phyloP scores from a whole-genome alignment of 2,329 filamentous ascomycete species.

The Fusarium proliferatum region DNA sequence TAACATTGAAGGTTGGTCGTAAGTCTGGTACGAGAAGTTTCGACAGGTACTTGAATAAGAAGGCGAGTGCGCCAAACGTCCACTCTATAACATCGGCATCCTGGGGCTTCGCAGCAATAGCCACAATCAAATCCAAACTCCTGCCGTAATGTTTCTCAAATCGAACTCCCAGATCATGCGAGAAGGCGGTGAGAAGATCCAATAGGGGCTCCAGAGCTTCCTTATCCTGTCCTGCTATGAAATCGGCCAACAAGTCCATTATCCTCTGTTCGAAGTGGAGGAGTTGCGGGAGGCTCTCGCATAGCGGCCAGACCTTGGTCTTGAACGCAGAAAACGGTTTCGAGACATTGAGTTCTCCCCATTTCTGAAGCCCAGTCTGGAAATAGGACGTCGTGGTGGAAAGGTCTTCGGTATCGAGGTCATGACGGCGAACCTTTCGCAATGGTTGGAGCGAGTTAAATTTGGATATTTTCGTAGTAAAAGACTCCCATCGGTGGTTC shows the following conservation, averaged over 20 bases:
- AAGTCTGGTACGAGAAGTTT: conserved; percentile 87
- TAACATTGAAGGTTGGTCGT: conserved; percentile 82
- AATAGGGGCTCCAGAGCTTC: conserved; percentile 87
- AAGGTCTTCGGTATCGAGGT: conserved; percentile 82
- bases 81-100: conserved; percentile 95
- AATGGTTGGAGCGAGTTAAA: conserved; percentile 91
- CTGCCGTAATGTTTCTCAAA: conserved; percentile 91
- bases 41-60: conserved; percentile 97
- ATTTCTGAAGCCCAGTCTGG: conserved; percentile 82
- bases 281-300: conserved; percentile 91
- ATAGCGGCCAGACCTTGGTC: conserved; percentile 78
- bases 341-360: conserved; percentile 91
- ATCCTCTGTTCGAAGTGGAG: conserved; percentile 90
- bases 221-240: conserved; percentile 81
- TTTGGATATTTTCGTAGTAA: conserved; percentile 88
- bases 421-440: conserved; percentile 86
- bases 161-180: conserved; percentile 87
- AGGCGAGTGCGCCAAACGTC: conserved; percentile 94
- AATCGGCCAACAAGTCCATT: conserved; percentile 78
- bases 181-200: conserved; percentile 89
- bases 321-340: conserved; percentile 82
- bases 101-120: conserved; percentile 79
- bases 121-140: conserved; percentile 79
- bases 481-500: conserved; percentile 91
- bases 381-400: conserved; percentile 88